These are phyloP conservation scores for Zygnema circumcarinatum DNA, from an alignment of 139 green algal species.

Conservation along the genomic window DNA sequence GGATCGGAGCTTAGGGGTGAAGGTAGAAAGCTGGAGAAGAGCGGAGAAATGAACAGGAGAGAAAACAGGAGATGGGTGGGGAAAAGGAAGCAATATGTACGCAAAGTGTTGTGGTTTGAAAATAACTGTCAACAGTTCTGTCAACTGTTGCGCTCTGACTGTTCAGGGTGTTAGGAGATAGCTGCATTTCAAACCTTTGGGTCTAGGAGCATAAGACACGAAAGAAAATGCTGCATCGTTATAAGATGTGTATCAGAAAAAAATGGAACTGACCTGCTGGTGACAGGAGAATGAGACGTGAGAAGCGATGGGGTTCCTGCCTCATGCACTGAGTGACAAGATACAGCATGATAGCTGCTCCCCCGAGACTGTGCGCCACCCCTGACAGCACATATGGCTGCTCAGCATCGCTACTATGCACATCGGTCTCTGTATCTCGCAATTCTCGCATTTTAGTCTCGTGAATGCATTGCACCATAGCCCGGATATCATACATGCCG, in stretches of 20 bases:
- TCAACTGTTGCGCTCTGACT: too few relatives aligned
- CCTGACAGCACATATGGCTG: slow-evolving; percentile 73
- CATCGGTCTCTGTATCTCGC: neutral
- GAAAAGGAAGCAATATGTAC: too few relatives aligned
- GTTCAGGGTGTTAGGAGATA: too few relatives aligned
- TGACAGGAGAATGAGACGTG: slow-evolving; percentile 66
- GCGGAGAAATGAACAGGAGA: too few relatives aligned
- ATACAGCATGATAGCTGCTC: slow-evolving; percentile 76
- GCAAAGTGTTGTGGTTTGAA: too few relatives aligned
- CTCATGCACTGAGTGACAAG: slow-evolving; percentile 25
- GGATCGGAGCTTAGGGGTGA: too few relatives aligned
- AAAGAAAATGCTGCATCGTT: too few relatives aligned
- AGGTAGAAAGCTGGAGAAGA: too few relatives aligned
- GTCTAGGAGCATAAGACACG: too few relatives aligned
- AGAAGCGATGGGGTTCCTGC: slow-evolving; percentile 58
- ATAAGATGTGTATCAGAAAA: neutral
- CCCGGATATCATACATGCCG: slow-evolving; percentile 54
- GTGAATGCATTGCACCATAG: slow-evolving; percentile 82
- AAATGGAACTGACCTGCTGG: slow-evolving; percentile 32
- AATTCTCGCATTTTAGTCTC: slow-evolving; percentile 83
- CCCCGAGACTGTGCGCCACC: slow-evolving; percentile 78
- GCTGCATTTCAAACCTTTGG: too few relatives aligned
- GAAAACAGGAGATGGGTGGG: too few relatives aligned
- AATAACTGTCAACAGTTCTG: too few relatives aligned
- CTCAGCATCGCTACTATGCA: slow-evolving; percentile 6